These are phyloP conservation scores for Penicillium decumbens DNA, from an alignment of 2,329 filamentous ascomycete species.

Conservation along the genomic window DNA sequence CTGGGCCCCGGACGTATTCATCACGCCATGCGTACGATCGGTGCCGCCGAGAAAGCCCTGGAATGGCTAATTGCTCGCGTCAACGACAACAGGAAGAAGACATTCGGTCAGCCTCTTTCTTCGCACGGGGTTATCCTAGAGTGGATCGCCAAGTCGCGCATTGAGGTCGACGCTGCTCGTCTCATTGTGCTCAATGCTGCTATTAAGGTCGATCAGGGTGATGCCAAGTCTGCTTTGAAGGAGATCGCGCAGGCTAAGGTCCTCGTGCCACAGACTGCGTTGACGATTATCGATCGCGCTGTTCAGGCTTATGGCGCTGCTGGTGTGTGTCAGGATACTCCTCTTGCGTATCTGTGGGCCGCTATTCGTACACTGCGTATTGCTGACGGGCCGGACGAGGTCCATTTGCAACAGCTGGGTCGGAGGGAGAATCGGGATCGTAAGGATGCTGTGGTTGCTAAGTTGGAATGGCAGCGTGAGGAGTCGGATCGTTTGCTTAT, in stretches of 20 bases:
- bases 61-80: slow-evolving; percentile 93
- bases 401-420: slow-evolving; percentile 64
- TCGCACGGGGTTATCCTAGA: slow-evolving; percentile 93
- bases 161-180: slow-evolving; percentile 90
- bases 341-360: slow-evolving; percentile 78
- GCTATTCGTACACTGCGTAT: slow-evolving; percentile 75
- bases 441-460: slow-evolving; percentile 40
- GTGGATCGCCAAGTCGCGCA: slow-evolving; percentile 84
- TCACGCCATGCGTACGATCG: slow-evolving; percentile 94
- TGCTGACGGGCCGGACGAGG: slow-evolving; percentile 94
- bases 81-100: slow-evolving; percentile 85
- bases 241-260: slow-evolving; percentile 97
- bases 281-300: slow-evolving; percentile 88
- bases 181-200: slow-evolving; percentile 90
- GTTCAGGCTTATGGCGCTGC: slow-evolving; percentile 89
- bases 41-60: slow-evolving; percentile 81
- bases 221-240: slow-evolving; percentile 82
- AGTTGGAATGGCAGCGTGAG: slow-evolving; percentile 43
- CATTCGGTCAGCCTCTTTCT: slow-evolving; percentile 80
- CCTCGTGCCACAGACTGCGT: slow-evolving; percentile 72
- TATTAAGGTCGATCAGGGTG: slow-evolving; percentile 83
- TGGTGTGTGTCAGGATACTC: slow-evolving; percentile 91
- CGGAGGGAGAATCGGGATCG: slow-evolving; percentile 52
- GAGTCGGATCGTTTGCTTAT: slow-evolving; percentile 37
- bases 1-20: slow-evolving; percentile 95